Conservation (phyloP, 371 early-diverging fungal species). For the Conidiobolus incongruus region DNA sequence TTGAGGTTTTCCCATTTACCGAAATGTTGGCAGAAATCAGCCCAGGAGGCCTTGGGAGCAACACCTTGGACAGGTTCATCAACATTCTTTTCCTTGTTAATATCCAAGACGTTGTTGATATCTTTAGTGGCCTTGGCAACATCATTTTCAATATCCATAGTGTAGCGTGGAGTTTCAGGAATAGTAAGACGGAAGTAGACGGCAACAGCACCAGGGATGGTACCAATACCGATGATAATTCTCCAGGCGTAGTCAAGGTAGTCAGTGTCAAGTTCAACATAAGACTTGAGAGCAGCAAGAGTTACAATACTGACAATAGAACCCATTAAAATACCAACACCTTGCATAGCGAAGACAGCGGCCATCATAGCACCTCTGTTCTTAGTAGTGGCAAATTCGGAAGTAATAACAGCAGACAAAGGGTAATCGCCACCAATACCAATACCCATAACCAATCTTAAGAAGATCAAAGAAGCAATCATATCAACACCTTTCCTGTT, state of each 20-base stretch:
- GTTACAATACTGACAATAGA: conserved; percentile 40
- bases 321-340: conserved; percentile 62
- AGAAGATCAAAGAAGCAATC: no score
- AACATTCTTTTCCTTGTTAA: neutral
- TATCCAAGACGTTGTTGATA: conserved; percentile 10
- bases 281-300: conserved; percentile 37
- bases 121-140: conserved; percentile 33
- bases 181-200: conserved; percentile 77
- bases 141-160: conserved; percentile 49
- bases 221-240: conserved; percentile 50
- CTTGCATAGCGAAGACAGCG: conserved; percentile 85
- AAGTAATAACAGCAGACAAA: conserved; percentile 58
- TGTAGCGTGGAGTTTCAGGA: conserved; percentile 80
- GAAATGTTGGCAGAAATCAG: conserved; percentile 50
- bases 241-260: conserved; percentile 78
- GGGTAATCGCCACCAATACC: no score
- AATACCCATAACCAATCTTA: no score
- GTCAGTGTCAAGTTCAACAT: conserved; percentile 28
- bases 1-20: conserved; percentile 50
- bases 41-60: conserved; percentile 13
- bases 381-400: conserved; percentile 59
- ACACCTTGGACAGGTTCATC: conserved; percentile 8
- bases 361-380: conserved; percentile 46
- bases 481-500: no score
- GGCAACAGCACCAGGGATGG: conserved; percentile 53